Base-by-base conservation (phyloP, 768 basidiomycete species). In the Floccularia luteovirens region DNA sequence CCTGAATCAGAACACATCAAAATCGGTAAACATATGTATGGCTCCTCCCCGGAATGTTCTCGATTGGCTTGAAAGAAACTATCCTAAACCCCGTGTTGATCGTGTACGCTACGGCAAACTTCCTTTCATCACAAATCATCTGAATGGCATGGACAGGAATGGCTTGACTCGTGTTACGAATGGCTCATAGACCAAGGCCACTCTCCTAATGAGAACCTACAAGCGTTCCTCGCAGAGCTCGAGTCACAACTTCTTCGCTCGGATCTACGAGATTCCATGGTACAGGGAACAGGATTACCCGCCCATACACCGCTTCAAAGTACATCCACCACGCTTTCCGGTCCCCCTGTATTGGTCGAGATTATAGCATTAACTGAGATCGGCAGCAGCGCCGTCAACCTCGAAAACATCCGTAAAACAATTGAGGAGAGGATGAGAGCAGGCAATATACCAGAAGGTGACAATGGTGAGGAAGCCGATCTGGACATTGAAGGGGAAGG, bases 291-390 rank as follows among this genome's bases (percentile, higher is more conserved):
- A 0, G 89, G 89, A 1, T 67, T 90, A 5, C 78, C 80, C 6
- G 49, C 46, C 5, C 51, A 73, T 44, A 51, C 77, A 35, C 45
- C 60, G 5, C 45, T 58, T 10, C 46, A 59, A 5, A 56, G 61
- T 19, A 66, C 70, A 14, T 58, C 52, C 11, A 52, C 51, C 8
- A 48, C 47, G 3, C 55, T 72, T 1, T 50, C 56, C 7, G 62
- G 64, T 0, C 53, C 64, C 4, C 77, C 82, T 1, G 59, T 87
- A 23, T 75, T 90, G 25, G 82, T 92, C 7, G 83, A 96, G 51
- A 72, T 96, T 20, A 60, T 66, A 13, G 68, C 74, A 11, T 73
- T 94, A n/a, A 87, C 78, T 13, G 93, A 97, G 41, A 81, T 96
- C 16, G 88, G 82, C 0, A 63, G 74, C 31, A 90, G 90, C 48